Evolutionary conservation across 768 basidiomycete genomes (phyloP), one percentile per base, ranked within the genome.

Genomic region (Russula vinacea): DNA sequence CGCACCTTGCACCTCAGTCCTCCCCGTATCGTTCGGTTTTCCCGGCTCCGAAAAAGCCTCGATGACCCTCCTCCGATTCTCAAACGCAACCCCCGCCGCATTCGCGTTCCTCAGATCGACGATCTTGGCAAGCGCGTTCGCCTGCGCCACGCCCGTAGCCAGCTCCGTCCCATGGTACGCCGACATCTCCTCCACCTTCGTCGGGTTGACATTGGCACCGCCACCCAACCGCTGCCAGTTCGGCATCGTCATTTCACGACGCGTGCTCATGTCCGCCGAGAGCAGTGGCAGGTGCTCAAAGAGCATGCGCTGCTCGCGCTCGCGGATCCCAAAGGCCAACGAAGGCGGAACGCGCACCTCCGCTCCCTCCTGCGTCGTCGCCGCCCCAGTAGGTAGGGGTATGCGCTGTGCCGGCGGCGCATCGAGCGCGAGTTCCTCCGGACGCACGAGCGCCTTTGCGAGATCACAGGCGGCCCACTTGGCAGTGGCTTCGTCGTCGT

Each of bases 1-100:
- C 84, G 64, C 71, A 92, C 95, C 93, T 82, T 97, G 95, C 0
- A 98, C 94, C 71, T 94, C 92, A 1, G 91, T 81, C 45, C 90
- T 79, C 45, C 94, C 95, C 0, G 94, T 80, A 74, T 95, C 90
- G 62, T 81, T 84, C 26, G 81, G 81, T 67, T 83, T 87, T 56
- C 79, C 80, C 0, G 82, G 80, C 8, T 80, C 78, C 1, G 94
- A 96, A 76, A 98, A 98, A 33, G 83, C 85, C 17, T 76, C 76
- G 33, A 97, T 79, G 65, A 94, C 88, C 66, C 93, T 81, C 72
- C 84, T 79, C 64, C 90, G 80, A 73, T 98, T 98, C 76, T 94
- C 92, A 70, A 82, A 91, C 56, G 90, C 84, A 66, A 98, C 86
- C n/a, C 92, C 93, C 35, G 76, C 79, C 33, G 92, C 90, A 69